Percentiles rank a stretch among this genome's conserved stretches.
These are phyloP conservation scores for Excoecaria agallocha DNA, from an alignment of 345 rosid genomes.

Conservation along the genomic window DNA sequence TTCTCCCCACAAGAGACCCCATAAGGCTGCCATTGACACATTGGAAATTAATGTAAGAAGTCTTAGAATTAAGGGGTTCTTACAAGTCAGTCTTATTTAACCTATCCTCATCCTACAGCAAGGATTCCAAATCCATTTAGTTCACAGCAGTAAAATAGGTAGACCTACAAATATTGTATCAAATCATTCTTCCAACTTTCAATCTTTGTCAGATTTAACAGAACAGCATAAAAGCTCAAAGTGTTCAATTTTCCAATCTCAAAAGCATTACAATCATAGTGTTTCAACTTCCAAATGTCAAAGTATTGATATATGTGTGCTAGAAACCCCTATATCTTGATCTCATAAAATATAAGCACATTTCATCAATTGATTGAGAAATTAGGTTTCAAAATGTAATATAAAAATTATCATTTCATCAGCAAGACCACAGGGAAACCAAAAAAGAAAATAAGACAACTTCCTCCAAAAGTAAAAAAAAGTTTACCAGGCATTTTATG, in stretches of 20 bases:
- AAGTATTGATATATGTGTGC: not conserved
- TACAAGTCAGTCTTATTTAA: not conserved
- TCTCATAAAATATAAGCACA: not conserved
- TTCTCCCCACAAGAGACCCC: conserved; percentile 75
- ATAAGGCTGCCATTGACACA: conserved; percentile 57
- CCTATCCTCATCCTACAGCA: not conserved
- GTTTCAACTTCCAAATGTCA: not conserved
- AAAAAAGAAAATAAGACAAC: not conserved
- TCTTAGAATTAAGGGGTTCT: conserved; percentile 1
- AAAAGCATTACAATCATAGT: not conserved
- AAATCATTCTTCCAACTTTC: not conserved
- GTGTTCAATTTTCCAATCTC: not conserved
- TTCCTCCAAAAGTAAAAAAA: not conserved
- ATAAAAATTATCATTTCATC: not conserved
- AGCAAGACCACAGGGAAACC: not conserved
- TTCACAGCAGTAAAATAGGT: not conserved
- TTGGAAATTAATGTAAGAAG: not conserved
- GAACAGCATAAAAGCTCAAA: not conserved
- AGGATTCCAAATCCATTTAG: not conserved
- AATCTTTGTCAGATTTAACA: not conserved
- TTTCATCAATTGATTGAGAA: not conserved
- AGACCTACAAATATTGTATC: not conserved
- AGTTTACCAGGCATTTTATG: not conserved
- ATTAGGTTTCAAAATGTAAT: not conserved
- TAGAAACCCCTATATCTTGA: not conserved